Percentiles rank a stretch among this genome's conserved stretches.
Evolutionary conservation across 164 flowering plant genomes (phyloP).

Genomic region (Protea cynaroides): DNA sequence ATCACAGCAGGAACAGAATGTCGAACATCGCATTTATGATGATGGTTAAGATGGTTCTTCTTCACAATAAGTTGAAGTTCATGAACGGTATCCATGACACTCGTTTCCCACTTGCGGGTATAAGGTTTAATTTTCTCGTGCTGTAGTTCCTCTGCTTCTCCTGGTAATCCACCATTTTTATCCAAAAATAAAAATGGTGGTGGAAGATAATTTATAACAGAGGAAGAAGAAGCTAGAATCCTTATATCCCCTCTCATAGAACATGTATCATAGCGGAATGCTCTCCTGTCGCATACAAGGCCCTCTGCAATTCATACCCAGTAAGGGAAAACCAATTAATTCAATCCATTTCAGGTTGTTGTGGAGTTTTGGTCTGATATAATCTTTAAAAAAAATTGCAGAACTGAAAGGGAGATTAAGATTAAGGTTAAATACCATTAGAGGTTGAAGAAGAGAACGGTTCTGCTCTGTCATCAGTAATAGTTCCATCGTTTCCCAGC

Average conservation of each 20-base stretch:
- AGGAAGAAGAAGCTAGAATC: constrained; percentile 56
- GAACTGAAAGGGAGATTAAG: background rate
- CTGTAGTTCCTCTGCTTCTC: constrained; percentile 25
- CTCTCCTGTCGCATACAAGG: constrained; percentile 77
- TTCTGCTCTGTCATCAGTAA: constrained; percentile 15
- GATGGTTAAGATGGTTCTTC: constrained; percentile 1
- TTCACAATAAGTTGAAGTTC: constrained; percentile 47
- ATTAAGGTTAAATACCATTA: constrained; percentile 42
- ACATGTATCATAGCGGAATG: constrained; percentile 65
- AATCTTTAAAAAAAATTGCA: too few relatives aligned
- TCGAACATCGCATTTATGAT: constrained; percentile 49
- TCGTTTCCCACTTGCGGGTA: constrained; percentile 88
- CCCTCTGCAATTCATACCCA: constrained; percentile 34
- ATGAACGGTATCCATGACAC: constrained; percentile 60
- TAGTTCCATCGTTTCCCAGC: constrained; percentile 15
- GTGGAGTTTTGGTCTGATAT: too few relatives aligned
- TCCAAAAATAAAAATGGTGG: background rate
- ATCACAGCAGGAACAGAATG: constrained; percentile 81
- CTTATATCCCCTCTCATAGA: constrained; percentile 90
- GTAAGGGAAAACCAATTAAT: background rate
- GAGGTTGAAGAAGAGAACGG: too few relatives aligned
- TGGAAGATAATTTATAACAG: constrained; percentile 51
- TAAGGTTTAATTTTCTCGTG: constrained; percentile 78
- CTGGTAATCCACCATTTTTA: constrained; percentile 1
- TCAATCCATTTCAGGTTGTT: too few relatives aligned